These are phyloP conservation scores for Aspergillus pseudoglaucus DNA, from an alignment of 2,329 filamentous ascomycete species.

Conservation along the genomic window DNA sequence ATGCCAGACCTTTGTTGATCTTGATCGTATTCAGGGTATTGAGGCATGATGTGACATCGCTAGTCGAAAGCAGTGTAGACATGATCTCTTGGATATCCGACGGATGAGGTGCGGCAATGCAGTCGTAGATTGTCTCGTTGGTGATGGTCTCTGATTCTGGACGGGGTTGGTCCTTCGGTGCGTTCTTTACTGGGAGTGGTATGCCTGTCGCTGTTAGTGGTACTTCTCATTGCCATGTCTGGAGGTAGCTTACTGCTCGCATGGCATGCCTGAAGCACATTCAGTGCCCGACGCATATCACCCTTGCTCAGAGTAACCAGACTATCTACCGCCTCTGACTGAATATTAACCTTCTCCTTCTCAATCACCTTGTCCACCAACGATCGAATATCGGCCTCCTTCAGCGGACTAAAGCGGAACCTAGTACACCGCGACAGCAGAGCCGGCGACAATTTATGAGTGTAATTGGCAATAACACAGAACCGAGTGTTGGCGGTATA, in stretches of 20 bases:
- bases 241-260: conserved; percentile 63
- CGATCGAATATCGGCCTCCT: conserved; percentile 75
- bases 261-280: conserved; percentile 93
- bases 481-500: conserved; percentile 97
- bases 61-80: conserved; percentile 72
- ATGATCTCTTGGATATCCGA: conserved; percentile 80
- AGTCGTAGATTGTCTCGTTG: conserved; percentile 89
- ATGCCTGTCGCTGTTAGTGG: conserved; percentile 46
- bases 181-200: conserved; percentile 57
- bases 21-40: conserved; percentile 85
- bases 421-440: conserved; percentile 88
- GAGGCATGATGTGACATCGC: conserved; percentile 83
- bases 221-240: not conserved
- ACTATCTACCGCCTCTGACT: conserved; percentile 70
- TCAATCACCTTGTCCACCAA: conserved; percentile 85
- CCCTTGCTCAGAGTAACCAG: conserved; percentile 84
- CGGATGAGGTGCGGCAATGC: conserved; percentile 90
- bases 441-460: conserved; percentile 92
- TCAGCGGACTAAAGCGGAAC: conserved; percentile 90
- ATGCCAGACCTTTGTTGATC: conserved; percentile 71
- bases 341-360: conserved; percentile 80
- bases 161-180: conserved; percentile 50
- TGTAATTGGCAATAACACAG: conserved; percentile 98
- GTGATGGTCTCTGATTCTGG: conserved; percentile 78
- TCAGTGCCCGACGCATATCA: conserved; percentile 90